These are phyloP conservation scores for Niveomyces coronatus DNA, from an alignment of 2,329 filamentous ascomycete species.

Conservation along the genomic window DNA sequence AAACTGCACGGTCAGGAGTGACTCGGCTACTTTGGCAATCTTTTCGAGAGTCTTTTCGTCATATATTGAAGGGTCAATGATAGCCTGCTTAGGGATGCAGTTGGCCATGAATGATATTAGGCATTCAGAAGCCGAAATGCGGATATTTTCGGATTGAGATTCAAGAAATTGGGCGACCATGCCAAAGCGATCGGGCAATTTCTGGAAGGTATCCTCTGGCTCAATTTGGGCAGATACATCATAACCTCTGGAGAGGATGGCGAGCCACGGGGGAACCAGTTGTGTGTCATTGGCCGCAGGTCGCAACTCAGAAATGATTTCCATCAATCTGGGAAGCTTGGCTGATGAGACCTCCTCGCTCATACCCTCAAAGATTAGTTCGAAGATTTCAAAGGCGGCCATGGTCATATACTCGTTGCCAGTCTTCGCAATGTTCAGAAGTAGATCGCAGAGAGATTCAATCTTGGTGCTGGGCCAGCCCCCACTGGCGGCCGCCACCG, in stretches of 20 bases:
- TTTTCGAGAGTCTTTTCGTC: constrained; percentile 86
- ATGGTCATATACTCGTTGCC: constrained; percentile 95
- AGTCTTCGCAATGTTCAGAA: constrained; percentile 79
- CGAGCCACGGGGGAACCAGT: constrained; percentile 91
- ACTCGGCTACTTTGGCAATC: constrained; percentile 60
- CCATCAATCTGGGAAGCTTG: constrained; percentile 80
- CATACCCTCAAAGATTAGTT: constrained; percentile 92
- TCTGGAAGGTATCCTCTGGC: constrained; percentile 84
- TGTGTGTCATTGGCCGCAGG: constrained; percentile 91
- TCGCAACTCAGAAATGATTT: constrained; percentile 84
- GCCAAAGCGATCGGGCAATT: constrained; percentile 74
- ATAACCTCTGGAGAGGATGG: constrained; percentile 87
- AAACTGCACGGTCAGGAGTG: constrained; percentile 78
- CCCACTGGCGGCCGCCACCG: constrained; percentile 73
- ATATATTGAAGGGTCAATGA: constrained; percentile 81
- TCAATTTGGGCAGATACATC: constrained; percentile 85
- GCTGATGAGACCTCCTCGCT: constrained; percentile 75
- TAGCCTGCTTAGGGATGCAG: constrained; percentile 72
- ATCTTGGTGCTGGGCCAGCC: constrained; percentile 97
- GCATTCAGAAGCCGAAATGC: constrained; percentile 89
- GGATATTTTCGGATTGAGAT: constrained; percentile 84
- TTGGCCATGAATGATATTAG: constrained; percentile 87
- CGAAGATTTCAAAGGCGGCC: constrained; percentile 93
- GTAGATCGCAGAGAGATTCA: constrained; percentile 77
- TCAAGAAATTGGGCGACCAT: constrained; percentile 74